Conservation (phyloP, 2,329 filamentous ascomycete species). For the Tolypocladium inflatum region DNA sequence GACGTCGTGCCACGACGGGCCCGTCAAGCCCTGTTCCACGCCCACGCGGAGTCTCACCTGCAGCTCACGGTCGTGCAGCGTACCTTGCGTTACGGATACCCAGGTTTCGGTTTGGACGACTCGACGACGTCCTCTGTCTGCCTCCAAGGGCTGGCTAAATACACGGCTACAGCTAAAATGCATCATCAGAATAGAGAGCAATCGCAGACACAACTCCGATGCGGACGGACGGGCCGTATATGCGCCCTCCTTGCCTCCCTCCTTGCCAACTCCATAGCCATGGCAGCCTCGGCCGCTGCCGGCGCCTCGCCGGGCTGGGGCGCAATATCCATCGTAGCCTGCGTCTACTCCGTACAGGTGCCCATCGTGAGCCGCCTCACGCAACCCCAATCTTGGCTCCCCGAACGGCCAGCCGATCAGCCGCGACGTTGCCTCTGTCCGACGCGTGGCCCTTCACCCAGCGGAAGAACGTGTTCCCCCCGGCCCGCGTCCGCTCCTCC, state of each 20-base stretch:
- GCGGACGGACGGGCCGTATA: neutral
- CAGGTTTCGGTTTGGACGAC: neutral
- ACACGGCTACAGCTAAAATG: neutral
- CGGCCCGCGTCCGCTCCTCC: constrained; percentile 52
- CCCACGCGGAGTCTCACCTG: neutral
- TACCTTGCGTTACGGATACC: too few relatives aligned
- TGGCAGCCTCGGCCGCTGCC: neutral
- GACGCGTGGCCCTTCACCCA: constrained; percentile 86
- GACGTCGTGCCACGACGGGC: neutral
- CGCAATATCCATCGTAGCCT: neutral
- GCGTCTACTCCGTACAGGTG: neutral
- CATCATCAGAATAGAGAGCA: neutral
- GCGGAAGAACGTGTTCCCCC: constrained; percentile 58
- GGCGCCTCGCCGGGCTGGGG: neutral
- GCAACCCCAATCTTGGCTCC: constrained; percentile 20
- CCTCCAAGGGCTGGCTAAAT: neutral
- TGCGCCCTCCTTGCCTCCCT: neutral
- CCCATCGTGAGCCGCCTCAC: neutral
- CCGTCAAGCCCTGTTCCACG: neutral
- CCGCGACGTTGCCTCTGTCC: constrained; percentile 66
- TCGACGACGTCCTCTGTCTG: neutral
- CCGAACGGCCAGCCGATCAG: constrained; percentile 65
- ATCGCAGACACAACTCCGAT: neutral
- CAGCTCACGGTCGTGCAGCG: neutral
- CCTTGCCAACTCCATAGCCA: neutral